These are phyloP conservation scores for Backusella sp. DNA, from an alignment of 192 early-diverging fungal species.

Conservation along the genomic window DNA sequence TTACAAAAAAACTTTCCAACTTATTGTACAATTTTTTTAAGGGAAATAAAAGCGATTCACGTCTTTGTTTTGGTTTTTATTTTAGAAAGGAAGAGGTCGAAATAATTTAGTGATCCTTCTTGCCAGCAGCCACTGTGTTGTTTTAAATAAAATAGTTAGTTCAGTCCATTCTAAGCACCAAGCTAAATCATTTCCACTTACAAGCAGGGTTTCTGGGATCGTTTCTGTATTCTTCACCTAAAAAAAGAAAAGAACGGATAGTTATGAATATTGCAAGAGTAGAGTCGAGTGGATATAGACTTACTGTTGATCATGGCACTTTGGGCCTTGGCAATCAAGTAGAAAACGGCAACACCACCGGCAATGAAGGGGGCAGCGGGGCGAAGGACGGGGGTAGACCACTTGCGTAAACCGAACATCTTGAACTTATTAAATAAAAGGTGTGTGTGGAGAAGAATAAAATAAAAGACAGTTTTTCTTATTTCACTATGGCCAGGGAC, in stretches of 20 bases:
- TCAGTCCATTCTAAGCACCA: not conserved
- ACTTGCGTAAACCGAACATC: constrained; percentile 56
- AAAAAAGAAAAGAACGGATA: not conserved
- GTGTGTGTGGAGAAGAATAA: constrained; percentile 9
- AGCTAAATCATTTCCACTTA: constrained; percentile 26
- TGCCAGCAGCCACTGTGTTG: constrained; percentile 28
- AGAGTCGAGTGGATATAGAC: not conserved
- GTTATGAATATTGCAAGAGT: not conserved
- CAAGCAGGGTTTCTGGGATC: constrained; percentile 57
- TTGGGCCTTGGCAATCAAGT: constrained; percentile 48
- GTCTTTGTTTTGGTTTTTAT: not conserved
- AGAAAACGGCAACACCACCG: constrained; percentile 49
- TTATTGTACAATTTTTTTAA: constrained; percentile 2
- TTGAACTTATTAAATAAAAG: constrained; percentile 25
- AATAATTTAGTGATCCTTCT: constrained; percentile 38
- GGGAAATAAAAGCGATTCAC: constrained; percentile 11
- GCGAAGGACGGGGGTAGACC: constrained; percentile 53
- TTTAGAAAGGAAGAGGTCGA: not conserved
- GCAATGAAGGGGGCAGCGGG: constrained; percentile 53
- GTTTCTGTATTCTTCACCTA: constrained; percentile 53
- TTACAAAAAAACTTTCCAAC: not conserved
- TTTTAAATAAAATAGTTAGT: not conserved
- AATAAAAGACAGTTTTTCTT: not conserved
- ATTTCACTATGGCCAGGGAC: not conserved
- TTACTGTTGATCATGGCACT: constrained; percentile 48